Percentiles rank a stretch among this genome's conserved stretches.
phyloP scores from a whole-genome alignment of 768 basidiomycete species.

The Termitomyces sp. region DNA sequence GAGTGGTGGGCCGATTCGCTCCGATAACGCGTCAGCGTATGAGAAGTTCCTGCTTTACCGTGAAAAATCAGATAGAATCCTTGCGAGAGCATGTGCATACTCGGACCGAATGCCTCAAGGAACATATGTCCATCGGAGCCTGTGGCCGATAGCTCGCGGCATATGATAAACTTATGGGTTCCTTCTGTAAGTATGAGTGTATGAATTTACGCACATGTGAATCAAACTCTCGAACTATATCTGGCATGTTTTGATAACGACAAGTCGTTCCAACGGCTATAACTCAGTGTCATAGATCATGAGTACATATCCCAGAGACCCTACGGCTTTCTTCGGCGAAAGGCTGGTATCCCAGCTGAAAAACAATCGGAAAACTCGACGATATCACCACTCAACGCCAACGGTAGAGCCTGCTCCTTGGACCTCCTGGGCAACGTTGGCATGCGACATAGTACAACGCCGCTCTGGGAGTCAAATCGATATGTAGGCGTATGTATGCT shows the following conservation, averaged over 20 bases:
- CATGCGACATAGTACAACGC: background rate
- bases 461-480: background rate
- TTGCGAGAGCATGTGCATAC: background rate
- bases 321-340: background rate
- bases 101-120: background rate
- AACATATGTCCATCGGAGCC: background rate
- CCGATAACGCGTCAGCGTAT: background rate
- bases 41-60: background rate
- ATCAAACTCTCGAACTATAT: no score
- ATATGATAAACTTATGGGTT: background rate
- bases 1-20: background rate
- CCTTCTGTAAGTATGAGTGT: no score
- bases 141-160: background rate
- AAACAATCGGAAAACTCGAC: background rate
- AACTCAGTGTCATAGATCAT: background rate
- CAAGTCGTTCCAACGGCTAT: background rate
- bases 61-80: background rate
- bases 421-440: background rate
- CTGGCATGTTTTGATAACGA: background rate
- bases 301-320: no score
- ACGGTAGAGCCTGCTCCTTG: background rate
- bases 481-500: background rate
- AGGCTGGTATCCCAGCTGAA: background rate
- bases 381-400: no score
- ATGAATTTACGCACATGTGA: background rate